Evolutionary conservation across 2,329 filamentous ascomycete genomes (phyloP), one percentile per base, ranked within the genome.

Genomic region (Pseudogymnoascus sp.): DNA sequence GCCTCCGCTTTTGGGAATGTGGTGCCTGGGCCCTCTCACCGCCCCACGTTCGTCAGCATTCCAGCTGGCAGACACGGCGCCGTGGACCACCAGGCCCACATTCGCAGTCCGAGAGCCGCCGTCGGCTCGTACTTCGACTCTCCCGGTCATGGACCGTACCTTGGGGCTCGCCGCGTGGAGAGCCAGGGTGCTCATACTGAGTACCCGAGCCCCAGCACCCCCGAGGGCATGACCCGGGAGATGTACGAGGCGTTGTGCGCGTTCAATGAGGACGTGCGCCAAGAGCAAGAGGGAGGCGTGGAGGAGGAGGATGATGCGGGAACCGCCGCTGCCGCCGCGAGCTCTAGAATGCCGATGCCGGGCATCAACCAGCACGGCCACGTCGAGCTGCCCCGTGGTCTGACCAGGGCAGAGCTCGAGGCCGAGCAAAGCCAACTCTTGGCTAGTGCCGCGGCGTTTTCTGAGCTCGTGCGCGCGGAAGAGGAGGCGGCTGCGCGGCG

Each of bases 171-270:
- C 25, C 47, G 47, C 47, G n/a, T 32, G 47, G 47, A 54, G 9
- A 32, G 25, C 47, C 25, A 54, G 25, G 47, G 47, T 54, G 47
- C 47, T 54, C 25, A 32, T 12, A 32, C 47, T 12, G 25, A 54
- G 47, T 7, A 32, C 8, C 47, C 28, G n/a, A 54, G 47, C 47
- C 47, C 47, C 28, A 30, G 47, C 47, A 54, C 28, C 47, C 47
- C 47, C 28, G 47, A 54, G 8, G 47, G 47, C 14, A 54, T 54
- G 47, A 54, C 25, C n/a, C 47, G 47, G 47, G 47, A 54, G 47
- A 54, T 54, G 47, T 54, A 54, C 47, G 47, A 54, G 25, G n/a
- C n/a, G n/a, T 18, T 54, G 47, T 54, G 47, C n/a, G 47, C 25
- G 47, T 54, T 54, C 47, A 32, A 8, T 18, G 47, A 54, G n/a